A percentile compares a stretch with the other conserved stretches of the same genome.
Evolutionary conservation across 2,329 filamentous ascomycete genomes (phyloP).

Genomic region (Fusarium keratoplasticum): DNA sequence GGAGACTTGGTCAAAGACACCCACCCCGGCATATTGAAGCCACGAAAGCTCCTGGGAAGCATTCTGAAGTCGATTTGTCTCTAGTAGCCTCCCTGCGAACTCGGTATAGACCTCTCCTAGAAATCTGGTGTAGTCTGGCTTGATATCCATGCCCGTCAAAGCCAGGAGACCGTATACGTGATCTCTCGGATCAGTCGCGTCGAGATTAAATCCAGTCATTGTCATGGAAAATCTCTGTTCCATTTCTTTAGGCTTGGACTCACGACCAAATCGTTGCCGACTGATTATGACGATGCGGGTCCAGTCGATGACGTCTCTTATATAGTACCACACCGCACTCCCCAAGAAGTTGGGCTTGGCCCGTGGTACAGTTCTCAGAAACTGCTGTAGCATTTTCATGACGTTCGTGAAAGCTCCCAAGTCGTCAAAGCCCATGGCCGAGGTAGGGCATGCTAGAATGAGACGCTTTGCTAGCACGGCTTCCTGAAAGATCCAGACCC

Average conservation of each 20-base stretch:
- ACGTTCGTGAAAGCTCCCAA: neutral
- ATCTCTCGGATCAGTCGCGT: neutral
- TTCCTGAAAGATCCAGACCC: constrained; percentile 6
- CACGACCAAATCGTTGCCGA: neutral
- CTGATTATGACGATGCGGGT: neutral
- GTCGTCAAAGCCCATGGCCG: constrained; percentile 1
- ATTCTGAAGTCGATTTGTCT: neutral
- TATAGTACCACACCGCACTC: constrained; percentile 1
- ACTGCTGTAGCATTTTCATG: neutral
- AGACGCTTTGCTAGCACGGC: neutral
- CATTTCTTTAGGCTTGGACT: neutral
- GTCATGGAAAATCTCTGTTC: neutral
- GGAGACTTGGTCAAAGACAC: neutral
- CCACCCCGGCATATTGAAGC: neutral
- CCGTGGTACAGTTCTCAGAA: neutral
- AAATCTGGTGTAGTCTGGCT: neutral
- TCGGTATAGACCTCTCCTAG: neutral
- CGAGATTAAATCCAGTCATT: neutral
- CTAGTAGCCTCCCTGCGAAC: neutral
- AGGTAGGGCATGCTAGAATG: neutral
- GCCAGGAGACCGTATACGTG: neutral
- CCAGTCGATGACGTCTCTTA: neutral
- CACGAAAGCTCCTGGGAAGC: neutral
- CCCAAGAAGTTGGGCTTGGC: neutral
- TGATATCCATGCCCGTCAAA: neutral